Conservation (phyloP, 23 red algal genomes). For the Cyanidiococcus yangmingshanensis region DNA sequence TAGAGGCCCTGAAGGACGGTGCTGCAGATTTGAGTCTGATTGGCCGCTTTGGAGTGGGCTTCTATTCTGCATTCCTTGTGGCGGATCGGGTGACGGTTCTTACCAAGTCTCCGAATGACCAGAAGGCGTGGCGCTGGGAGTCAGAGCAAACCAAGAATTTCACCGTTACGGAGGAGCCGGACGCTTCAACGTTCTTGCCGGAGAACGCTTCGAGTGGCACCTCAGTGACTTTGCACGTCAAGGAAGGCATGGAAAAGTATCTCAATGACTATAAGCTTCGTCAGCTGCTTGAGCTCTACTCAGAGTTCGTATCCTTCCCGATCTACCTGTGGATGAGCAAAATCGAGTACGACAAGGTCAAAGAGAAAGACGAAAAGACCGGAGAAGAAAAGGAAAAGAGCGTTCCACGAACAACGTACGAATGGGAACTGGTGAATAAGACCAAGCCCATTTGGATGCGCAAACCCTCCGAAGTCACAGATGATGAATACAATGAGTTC, state of each 20-base stretch:
- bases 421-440: slow-evolving; percentile 83
- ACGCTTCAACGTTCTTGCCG: slow-evolving; percentile 30
- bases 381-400: slow-evolving; percentile 76
- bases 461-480: slow-evolving; percentile 58
- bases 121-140: slow-evolving; percentile 59
- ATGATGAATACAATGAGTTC: slow-evolving; percentile 85
- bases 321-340: slow-evolving; percentile 64
- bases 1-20: slow-evolving; percentile 56
- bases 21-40: slow-evolving; percentile 68
- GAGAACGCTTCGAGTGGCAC: slow-evolving; percentile 51
- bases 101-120: slow-evolving; percentile 48
- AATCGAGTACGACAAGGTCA: slow-evolving; percentile 70
- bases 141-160: slow-evolving; percentile 50
- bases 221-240: slow-evolving; percentile 61
- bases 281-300: slow-evolving; percentile 79
- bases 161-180: slow-evolving; percentile 53
- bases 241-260: slow-evolving; percentile 63
- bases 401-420: slow-evolving; percentile 56
- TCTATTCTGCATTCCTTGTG: slow-evolving; percentile 93
- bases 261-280: slow-evolving; percentile 53
- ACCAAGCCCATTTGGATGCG: slow-evolving; percentile 95
- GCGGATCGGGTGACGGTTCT: slow-evolving; percentile 68
- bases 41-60: slow-evolving; percentile 96
- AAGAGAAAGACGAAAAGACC: slow-evolving; percentile 82
- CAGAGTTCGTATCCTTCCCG: slow-evolving; percentile 88